Evolutionary conservation across 805 yeast genomes (phyloP).

Genomic region (Spathaspora arborariae): DNA sequence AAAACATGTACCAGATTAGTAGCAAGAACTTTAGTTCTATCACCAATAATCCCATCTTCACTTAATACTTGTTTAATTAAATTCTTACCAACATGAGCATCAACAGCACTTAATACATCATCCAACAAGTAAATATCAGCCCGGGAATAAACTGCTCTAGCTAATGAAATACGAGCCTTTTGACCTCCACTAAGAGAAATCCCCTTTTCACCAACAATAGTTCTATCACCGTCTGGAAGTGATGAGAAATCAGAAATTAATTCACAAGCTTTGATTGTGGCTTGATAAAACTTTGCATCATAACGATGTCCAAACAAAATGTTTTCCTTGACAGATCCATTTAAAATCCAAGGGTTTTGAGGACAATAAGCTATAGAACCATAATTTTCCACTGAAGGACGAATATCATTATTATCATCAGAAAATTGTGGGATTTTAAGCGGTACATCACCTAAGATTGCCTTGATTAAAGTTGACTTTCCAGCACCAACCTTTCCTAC

Average conservation of each 20-base stretch:
- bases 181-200: constrained; percentile 42
- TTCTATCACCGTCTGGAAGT: constrained; percentile 38
- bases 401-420: constrained; percentile 10
- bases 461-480: constrained; percentile 32
- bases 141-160: constrained; percentile 39
- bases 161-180: constrained; percentile 39
- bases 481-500: constrained; percentile 42
- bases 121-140: constrained; percentile 39
- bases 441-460: constrained; percentile 32
- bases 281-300: constrained; percentile 27
- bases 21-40: constrained; percentile 35
- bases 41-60: constrained; percentile 26
- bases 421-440: constrained; percentile 9
- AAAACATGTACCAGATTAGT: constrained; percentile 37
- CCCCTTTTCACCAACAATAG: constrained; percentile 44
- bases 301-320: constrained; percentile 33
- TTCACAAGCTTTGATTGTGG: constrained; percentile 36
- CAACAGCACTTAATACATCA: constrained; percentile 42
- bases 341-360: constrained; percentile 40
- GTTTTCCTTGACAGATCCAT: constrained; percentile 37
- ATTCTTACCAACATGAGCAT: constrained; percentile 38
- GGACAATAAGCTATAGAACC: constrained; percentile 40
- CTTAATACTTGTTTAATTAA: constrained; percentile 30
- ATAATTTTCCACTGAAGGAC: constrained; percentile 15
- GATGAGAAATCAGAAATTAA: constrained; percentile 29